These are phyloP conservation scores for Aspergillus pseudotamarii DNA, from an alignment of 2,329 filamentous ascomycete genomes.

Conservation along the genomic window DNA sequence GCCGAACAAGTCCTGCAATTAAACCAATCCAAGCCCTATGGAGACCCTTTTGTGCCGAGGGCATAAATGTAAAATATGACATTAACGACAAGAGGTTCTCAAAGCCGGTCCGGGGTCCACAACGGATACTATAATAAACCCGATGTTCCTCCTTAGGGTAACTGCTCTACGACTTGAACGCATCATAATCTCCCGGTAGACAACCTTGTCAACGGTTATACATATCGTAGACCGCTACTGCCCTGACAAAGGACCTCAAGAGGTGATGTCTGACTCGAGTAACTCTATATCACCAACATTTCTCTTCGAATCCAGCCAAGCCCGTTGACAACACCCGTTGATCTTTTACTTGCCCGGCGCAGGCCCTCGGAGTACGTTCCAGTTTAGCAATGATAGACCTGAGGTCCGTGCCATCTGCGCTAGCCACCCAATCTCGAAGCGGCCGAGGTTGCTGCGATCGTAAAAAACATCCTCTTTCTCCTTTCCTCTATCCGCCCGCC, in stretches of 20 bases:
- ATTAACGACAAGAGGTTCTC: not conserved
- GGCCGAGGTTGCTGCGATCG: not conserved
- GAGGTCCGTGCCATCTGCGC: slow-evolving; percentile 1
- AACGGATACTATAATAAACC: not conserved
- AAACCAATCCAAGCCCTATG: not conserved
- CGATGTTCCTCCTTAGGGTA: not conserved
- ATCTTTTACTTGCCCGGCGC: not conserved
- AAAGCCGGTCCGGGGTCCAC: not conserved
- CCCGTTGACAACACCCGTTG: not conserved
- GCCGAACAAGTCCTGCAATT: not conserved
- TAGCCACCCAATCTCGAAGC: not conserved
- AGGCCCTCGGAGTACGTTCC: not conserved
- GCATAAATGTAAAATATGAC: too few species aligned
- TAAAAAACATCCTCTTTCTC: not conserved
- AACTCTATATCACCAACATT: not conserved
- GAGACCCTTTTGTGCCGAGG: not conserved
- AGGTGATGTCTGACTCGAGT: not conserved
- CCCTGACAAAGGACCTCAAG: not conserved
- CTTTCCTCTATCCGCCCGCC: not conserved
- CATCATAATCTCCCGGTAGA: not conserved
- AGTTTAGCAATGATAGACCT: not conserved
- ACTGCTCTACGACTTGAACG: not conserved
- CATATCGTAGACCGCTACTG: not conserved
- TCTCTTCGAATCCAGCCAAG: not conserved
- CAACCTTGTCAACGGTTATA: not conserved